Evolutionary conservation across 2,329 filamentous ascomycete genomes (phyloP), one percentile per base, ranked within the genome.

Genomic region (Aspergillus sclerotialis): DNA sequence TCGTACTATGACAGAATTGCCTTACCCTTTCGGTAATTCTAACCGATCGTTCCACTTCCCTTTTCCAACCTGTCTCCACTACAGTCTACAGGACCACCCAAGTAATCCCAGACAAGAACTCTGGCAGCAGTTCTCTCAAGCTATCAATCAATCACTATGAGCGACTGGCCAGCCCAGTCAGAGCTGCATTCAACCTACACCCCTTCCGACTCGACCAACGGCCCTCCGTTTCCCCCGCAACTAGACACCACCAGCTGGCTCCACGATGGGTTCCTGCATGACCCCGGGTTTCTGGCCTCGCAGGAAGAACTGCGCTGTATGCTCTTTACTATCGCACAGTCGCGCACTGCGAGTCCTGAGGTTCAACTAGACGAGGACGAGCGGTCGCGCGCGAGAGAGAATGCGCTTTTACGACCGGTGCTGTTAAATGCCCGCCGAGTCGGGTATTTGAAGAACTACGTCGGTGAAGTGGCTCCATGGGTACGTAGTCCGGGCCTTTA

Each of bases 401-500:
- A 33, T n/a, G 23, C 32, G 16, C 32, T 32, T 26, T 32, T 33
- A 18, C 50, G 27, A 27, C 46, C 41, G 31, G 45, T 49, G 6
- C 40, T 68, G 11, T 56, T 60, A 0, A 55, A 48, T n/a, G 43
- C 46, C 1, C 50, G 56, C 7, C 47, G 61, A 12, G 43, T 68
- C 4, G 50, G 59, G 28, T 69, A 67, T 32, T 45, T 71, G 23
- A 64, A 68, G 27, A 67, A 73, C 28, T 76, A 72, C 50, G 64
- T 75, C 14, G 64, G 67, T 1, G 65, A 75, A 36, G 67, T 74
- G 26, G 72, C 72, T 3, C 68, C 68, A 14, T 75, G 72, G 70
- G 65, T 69, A 40, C 37, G 53, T 45, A 4, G 31, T 9, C 15
- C 1, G 17, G 6, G 9, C 3, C 3, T 24, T 7, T 12, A 16